These are phyloP conservation scores for Mollisiaceae sp. DNA, from an alignment of 2,329 filamentous ascomycete species.

Conservation along the genomic window DNA sequence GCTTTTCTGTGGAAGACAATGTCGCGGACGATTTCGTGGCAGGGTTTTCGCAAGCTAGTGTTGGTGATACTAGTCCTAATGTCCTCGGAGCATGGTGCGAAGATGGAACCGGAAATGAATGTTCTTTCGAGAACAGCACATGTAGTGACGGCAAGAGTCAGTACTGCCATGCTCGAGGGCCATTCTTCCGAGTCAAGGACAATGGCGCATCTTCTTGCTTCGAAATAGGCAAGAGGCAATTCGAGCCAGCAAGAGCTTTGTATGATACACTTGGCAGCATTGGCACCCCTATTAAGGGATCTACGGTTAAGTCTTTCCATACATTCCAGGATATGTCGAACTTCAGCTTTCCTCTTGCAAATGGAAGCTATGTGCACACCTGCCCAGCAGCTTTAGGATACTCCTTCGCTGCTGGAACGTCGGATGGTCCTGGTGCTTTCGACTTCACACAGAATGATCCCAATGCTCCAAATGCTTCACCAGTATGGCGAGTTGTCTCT, in stretches of 20 bases:
- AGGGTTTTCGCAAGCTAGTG: constrained; percentile 89
- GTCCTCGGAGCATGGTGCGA: constrained; percentile 88
- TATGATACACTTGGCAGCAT: constrained; percentile 59
- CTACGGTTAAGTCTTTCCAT: constrained; percentile 80
- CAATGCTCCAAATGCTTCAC: constrained; percentile 67
- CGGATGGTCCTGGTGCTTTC: constrained; percentile 87
- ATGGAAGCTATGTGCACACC: constrained; percentile 72
- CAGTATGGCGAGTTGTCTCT: constrained; percentile 78
- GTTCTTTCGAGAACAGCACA: constrained; percentile 81
- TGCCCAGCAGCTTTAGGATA: constrained; percentile 90
- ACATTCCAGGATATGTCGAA: constrained; percentile 82
- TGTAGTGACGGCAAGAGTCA: constrained; percentile 74
- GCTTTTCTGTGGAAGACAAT: constrained; percentile 56
- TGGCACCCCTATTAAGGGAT: constrained; percentile 57
- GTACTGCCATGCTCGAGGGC: constrained; percentile 75
- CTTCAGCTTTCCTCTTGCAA: constrained; percentile 74
- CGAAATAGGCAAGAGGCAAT: constrained; percentile 78
- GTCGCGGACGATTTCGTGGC: constrained; percentile 77
- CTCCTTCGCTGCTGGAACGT: constrained; percentile 90
- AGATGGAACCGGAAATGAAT: constrained; percentile 75
- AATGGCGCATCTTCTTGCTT: constrained; percentile 75
- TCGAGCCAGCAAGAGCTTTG: constrained; percentile 61
- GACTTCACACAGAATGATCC: constrained; percentile 91
- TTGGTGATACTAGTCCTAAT: constrained; percentile 91
- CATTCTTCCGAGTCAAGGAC: constrained; percentile 69